Percentiles rank a stretch among this genome's conserved stretches.
Evolutionary conservation across 257 asterid genomes (phyloP).

Genomic region (Penstemon eatonii): DNA sequence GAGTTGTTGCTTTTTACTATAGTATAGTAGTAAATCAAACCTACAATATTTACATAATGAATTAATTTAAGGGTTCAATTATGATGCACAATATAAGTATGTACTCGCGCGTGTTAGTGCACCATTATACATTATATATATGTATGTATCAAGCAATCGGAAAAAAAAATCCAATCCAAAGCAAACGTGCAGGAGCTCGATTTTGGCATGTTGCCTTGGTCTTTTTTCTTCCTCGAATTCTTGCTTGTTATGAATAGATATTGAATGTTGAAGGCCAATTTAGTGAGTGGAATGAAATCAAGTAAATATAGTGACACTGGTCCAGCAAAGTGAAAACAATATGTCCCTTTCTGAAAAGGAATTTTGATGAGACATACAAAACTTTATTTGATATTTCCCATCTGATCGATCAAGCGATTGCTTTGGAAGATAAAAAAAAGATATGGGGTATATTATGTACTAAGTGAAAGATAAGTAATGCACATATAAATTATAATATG

Average conservation of each 20-base stretch:
- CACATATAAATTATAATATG: slow-evolving; percentile 22
- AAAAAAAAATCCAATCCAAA: no score
- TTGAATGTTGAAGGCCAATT: background rate
- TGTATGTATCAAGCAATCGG: no score
- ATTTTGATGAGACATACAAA: slow-evolving; percentile 29
- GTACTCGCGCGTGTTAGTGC: no score
- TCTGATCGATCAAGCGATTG: slow-evolving; percentile 16
- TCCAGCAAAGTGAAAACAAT: slow-evolving; percentile 13
- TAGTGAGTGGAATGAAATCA: slow-evolving; percentile 25
- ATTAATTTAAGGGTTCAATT: background rate
- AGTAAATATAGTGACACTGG: slow-evolving; percentile 25
- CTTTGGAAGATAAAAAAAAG: background rate
- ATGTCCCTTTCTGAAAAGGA: slow-evolving; percentile 19
- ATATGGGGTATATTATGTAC: background rate
- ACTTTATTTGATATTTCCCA: slow-evolving; percentile 20
- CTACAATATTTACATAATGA: background rate
- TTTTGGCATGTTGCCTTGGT: background rate
- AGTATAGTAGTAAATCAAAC: slow-evolving; percentile 2
- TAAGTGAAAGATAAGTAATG: slow-evolving; percentile 28
- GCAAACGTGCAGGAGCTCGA: background rate
- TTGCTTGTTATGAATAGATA: background rate
- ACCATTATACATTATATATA: no score
- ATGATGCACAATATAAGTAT: background rate
- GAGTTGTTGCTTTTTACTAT: slow-evolving; percentile 12
- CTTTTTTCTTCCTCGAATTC: background rate